Evolutionary conservation across 2,329 filamentous ascomycete genomes (phyloP).

Genomic region (Venturia carpophila): DNA sequence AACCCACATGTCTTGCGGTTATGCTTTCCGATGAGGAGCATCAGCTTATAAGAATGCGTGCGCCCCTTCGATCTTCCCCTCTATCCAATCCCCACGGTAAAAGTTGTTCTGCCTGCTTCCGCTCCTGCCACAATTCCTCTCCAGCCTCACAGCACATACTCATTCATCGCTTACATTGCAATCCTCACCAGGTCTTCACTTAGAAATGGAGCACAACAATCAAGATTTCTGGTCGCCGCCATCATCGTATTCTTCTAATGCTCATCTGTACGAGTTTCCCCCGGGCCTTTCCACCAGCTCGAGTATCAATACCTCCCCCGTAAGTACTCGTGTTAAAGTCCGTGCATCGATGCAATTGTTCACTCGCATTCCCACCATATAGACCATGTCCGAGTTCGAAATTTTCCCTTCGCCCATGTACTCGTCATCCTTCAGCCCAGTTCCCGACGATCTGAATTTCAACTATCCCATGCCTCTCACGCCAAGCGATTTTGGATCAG

Average conservation of each 20-base stretch:
- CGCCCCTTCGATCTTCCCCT: neutral
- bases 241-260: slow-evolving; percentile 1
- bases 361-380: slow-evolving; percentile 1
- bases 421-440: slow-evolving; percentile 14
- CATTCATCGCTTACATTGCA: neutral
- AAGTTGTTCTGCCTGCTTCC: neutral
- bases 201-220: slow-evolving; percentile 14
- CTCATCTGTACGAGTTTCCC: slow-evolving; percentile 14
- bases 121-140: neutral
- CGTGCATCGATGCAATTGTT: neutral
- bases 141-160: neutral
- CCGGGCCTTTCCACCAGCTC: slow-evolving; percentile 20
- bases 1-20: slow-evolving; percentile 13
- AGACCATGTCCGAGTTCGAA: slow-evolving; percentile 18
- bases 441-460: slow-evolving; percentile 22
- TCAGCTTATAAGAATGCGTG: slow-evolving; percentile 9
- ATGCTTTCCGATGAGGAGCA: neutral
- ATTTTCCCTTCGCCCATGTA: slow-evolving; percentile 13
- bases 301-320: slow-evolving; percentile 33
- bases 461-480: slow-evolving; percentile 33
- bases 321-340: slow-evolving; percentile 23
- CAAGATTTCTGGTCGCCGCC: slow-evolving; percentile 14
- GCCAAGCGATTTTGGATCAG: slow-evolving; percentile 33
- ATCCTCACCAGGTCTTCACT: neutral
- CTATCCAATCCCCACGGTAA: neutral